Evolutionary conservation across 345 rosid species (phyloP), one percentile per base, ranked within the genome.

Genomic region (Rubroshorea leprosula): DNA sequence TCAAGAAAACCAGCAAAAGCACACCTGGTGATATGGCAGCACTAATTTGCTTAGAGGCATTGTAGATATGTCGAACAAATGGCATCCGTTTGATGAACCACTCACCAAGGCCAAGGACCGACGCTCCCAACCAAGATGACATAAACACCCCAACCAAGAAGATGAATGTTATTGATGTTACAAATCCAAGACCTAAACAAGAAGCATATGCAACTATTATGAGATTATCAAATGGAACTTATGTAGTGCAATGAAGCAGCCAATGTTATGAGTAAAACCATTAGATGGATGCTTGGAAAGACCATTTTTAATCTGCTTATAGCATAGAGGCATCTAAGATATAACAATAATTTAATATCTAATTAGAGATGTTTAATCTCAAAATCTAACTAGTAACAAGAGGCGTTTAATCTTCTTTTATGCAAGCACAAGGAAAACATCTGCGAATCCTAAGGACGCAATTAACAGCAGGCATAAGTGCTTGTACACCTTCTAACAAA

Each of bases 61-160:
- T 75, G 71, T 84, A 87, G 27, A 82, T 87, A 35, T 87, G 81
- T 49, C 95, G 76, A 13, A 84, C 52, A 4, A 83, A 73, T 5
- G 88, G 90, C 90, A 87, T 87, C 65, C 78, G 80, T 82, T 78
- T 87, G 47, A 87, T 83, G 48, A 84, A 75, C 90, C 88, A 83
- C 70, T 87, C 90, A 23, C 90, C 95, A 43, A 82, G 63, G 21
- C 65, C 72, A 21, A 86, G 88, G 49, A 86, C 72, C 63, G 90
- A 86, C 64, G 88, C 83, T 61, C 88, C 86, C 63, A 86, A 70
- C 90, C 88, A 82, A 11, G 90, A 84, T 21, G 90, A 84, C 86
- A 80, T 84, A 65, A 84, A 84, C 23, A 82, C 74, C 23, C 95
- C 90, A 65, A 72, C 81, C 44, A 80, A 23, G 68, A 86, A 86